Evolutionary conservation across 202 grass and related monocot genomes (phyloP).

Genomic region (Tripidium arundinaceum): DNA sequence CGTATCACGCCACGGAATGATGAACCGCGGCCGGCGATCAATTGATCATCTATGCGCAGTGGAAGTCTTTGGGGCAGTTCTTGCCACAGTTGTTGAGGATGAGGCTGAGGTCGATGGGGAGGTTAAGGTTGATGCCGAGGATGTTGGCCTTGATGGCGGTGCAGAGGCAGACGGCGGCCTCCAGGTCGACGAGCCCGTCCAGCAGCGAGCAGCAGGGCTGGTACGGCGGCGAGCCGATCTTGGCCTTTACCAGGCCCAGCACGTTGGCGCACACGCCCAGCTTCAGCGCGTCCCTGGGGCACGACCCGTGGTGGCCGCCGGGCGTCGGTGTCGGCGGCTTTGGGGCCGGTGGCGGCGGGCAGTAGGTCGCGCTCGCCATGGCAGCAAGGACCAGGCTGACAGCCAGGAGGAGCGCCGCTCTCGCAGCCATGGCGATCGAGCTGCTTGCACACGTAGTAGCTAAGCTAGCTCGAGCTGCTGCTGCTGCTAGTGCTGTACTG

Average conservation of each 20-base stretch:
- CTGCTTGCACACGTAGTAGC: neutral
- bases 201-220: slow-evolving; percentile 47
- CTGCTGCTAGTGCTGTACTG: too few relatives aligned
- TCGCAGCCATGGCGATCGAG: slow-evolving; percentile 33
- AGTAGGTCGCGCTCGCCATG: slow-evolving; percentile 17
- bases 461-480: neutral
- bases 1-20: neutral
- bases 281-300: slow-evolving; percentile 50
- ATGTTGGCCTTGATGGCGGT: slow-evolving; percentile 84
- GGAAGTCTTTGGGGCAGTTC: slow-evolving; percentile 39
- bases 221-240: slow-evolving; percentile 31
- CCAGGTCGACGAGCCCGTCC: slow-evolving; percentile 55
- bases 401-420: slow-evolving; percentile 44
- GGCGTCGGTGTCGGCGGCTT: neutral
- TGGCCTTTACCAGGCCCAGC: slow-evolving; percentile 41
- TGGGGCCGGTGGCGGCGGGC: slow-evolving; percentile 22
- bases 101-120: slow-evolving; percentile 52
- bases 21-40: neutral
- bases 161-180: slow-evolving; percentile 91
- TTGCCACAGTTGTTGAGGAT: slow-evolving; percentile 55
- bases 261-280: slow-evolving; percentile 58
- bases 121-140: slow-evolving; percentile 62
- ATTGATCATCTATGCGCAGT: slow-evolving; percentile 22
- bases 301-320: slow-evolving; percentile 3
- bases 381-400: slow-evolving; percentile 46